Percentiles rank a stretch among this genome's conserved stretches.
Conservation (phyloP, 2,329 filamentous ascomycete genomes). For the Cladosporium halotolerans region DNA sequence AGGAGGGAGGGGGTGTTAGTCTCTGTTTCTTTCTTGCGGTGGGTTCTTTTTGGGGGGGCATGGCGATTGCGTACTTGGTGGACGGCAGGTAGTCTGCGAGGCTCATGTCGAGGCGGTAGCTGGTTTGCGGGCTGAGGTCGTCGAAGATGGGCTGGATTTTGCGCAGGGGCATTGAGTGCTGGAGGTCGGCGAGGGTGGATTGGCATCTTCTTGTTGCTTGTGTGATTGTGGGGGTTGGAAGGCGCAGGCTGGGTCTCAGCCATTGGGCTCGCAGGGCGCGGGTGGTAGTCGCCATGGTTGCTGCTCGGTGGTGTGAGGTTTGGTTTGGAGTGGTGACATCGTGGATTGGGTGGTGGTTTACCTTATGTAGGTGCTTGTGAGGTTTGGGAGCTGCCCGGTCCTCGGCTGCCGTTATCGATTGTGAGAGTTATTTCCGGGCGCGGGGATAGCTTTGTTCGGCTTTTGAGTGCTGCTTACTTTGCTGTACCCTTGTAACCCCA, state of each 20-base stretch:
- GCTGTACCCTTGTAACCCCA: no score
- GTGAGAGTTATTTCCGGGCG: no score
- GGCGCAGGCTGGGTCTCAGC: slow-evolving; percentile 11
- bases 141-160: slow-evolving; percentile 47
- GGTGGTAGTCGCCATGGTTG: slow-evolving; percentile 15
- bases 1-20: slow-evolving; percentile 18
- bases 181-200: slow-evolving; percentile 35
- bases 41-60: not conserved
- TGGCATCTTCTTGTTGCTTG: slow-evolving; percentile 19
- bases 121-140: slow-evolving; percentile 55
- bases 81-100: slow-evolving; percentile 51
- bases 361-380: no score
- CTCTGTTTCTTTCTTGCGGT: not conserved
- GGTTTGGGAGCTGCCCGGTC: no score
- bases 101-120: slow-evolving; percentile 59
- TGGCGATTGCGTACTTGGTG: slow-evolving; percentile 13
- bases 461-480: no score
- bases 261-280: slow-evolving; percentile 18
- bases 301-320: not conserved
- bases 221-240: no score
- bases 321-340: not conserved
- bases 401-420: no score
- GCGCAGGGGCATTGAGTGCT: slow-evolving; percentile 43
- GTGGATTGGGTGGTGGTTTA: not conserved
- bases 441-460: no score